phyloP scores from a whole-genome alignment of 2,329 filamentous ascomycete species.

The Passalora sequoiae region DNA sequence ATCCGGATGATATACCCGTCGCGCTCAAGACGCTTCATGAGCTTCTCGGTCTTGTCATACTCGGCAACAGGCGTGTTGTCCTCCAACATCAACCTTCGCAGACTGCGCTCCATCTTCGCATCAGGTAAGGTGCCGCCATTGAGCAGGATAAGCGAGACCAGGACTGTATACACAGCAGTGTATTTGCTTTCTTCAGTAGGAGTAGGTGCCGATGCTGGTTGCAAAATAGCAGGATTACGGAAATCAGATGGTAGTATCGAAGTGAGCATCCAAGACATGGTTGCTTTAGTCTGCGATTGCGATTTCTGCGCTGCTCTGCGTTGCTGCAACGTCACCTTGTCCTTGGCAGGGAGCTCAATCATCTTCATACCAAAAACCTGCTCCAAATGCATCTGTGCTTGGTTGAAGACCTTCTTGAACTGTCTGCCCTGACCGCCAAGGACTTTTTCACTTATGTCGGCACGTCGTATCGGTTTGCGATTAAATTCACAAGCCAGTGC shows the following conservation, averaged over 20 bases:
- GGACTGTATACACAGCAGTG: constrained; percentile 70
- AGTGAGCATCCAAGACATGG: constrained; percentile 64
- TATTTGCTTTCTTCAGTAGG: constrained; percentile 70
- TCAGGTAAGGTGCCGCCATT: constrained; percentile 68
- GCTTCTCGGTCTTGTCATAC: constrained; percentile 64
- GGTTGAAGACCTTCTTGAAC: constrained; percentile 72
- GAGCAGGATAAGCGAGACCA: constrained; percentile 72
- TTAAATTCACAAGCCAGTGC: constrained; percentile 58
- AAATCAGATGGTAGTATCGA: constrained; percentile 66
- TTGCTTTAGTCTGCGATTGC: constrained; percentile 41
- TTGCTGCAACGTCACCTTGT: constrained; percentile 76
- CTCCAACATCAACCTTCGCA: constrained; percentile 69
- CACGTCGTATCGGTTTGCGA: constrained; percentile 52
- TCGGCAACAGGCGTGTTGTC: constrained; percentile 57
- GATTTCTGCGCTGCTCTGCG: constrained; percentile 52
- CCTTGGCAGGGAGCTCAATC: constrained; percentile 71
- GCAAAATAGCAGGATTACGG: constrained; percentile 59
- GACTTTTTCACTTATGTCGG: constrained; percentile 59
- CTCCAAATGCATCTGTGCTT: constrained; percentile 67
- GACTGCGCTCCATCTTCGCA: constrained; percentile 68
- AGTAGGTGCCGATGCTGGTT: constrained; percentile 62
- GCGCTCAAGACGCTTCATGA: constrained; percentile 68
- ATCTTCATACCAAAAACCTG: constrained; percentile 87
- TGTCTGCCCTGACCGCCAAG: constrained; percentile 63
- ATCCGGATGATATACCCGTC: constrained; percentile 79